phyloP scores from a whole-genome alignment of 2,329 filamentous ascomycete genomes.

The Oidium heveae region DNA sequence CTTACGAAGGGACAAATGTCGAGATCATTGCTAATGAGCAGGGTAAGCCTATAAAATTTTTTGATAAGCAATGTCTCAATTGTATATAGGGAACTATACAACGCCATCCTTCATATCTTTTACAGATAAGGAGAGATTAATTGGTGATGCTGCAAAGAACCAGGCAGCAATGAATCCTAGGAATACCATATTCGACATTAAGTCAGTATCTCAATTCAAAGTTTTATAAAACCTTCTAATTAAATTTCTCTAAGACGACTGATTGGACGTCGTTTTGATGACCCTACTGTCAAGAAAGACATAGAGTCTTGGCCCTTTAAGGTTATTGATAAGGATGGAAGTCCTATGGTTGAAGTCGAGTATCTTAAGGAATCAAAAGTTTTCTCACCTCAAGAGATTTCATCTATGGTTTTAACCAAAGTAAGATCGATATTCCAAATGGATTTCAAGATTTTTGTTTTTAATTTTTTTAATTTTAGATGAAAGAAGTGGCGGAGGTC shows the following conservation, averaged over 20 bases:
- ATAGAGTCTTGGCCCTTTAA: slow-evolving; percentile 99
- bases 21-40: slow-evolving; percentile 40
- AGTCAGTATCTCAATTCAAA: slow-evolving; percentile 31
- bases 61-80: background rate
- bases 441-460: background rate
- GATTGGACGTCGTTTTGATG: slow-evolving; percentile 86
- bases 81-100: slow-evolving; percentile 43
- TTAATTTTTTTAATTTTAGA: slow-evolving; percentile 26
- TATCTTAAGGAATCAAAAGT: slow-evolving; percentile 87
- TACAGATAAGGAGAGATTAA: slow-evolving; percentile 94
- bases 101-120: slow-evolving; percentile 98
- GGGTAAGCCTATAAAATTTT: background rate
- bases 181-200: slow-evolving; percentile 99
- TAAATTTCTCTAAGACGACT: slow-evolving; percentile 43
- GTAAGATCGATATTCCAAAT: slow-evolving; percentile 22
- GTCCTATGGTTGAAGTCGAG: slow-evolving; percentile 81
- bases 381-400: slow-evolving; percentile 97
- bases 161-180: slow-evolving; percentile 97
- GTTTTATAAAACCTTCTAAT: background rate
- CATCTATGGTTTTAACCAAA: slow-evolving; percentile 95
- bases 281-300: slow-evolving; percentile 92
- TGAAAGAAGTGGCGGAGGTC: slow-evolving; percentile 97
- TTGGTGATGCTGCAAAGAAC: slow-evolving; percentile 99
- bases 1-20: slow-evolving; percentile 97
- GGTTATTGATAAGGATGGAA: slow-evolving; percentile 70